Evolutionary conservation across 2,329 filamentous ascomycete species (phyloP), one percentile per base, ranked within the genome.

Genomic region (Epichloe uncinata): DNA sequence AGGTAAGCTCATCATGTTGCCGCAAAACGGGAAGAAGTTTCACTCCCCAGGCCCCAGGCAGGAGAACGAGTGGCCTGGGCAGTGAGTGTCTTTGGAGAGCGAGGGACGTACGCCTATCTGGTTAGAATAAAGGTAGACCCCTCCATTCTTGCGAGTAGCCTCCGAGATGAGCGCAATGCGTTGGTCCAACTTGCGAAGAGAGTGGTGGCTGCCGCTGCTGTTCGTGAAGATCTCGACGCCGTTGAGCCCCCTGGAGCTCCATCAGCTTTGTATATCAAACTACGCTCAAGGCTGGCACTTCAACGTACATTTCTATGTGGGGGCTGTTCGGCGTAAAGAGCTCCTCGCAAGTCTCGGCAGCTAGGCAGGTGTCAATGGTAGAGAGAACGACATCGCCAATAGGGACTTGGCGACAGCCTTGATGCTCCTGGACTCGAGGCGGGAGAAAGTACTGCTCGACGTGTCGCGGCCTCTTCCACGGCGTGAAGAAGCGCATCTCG

Each of bases 281-380:
- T 30, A 11, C 30, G 30, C 30, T 30, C 30, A 30, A 30, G 9
- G 30, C 15, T 11, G 37, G 13, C 15, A 48, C 7, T 26, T 34
- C 18, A 22, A 43, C 44, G 8, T 35, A 44, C 34, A 45, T 37
- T 26, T 48, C 30, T n/a, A 50, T 45, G 78, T 49, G 47, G 9
- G 47, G 47, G 20, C 47, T 49, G 20, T 49, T 49, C 20, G 47
- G 47, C 6, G 47, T 49, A 38, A 49, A 49, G 20, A 49, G 41
- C 47, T 49, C 47, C 47, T 49, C 47, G 41, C 47, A 49, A 13
- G 47, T 49, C 47, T 49, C 47, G 41, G 47, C 47, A 34, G 47
- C 41, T n/a, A 81, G 63, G 13, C 79, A 51, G 8, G 63, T 69
- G 45, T 69, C 66, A 7, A 56, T 57, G 1, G 65, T 68, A 2